A percentile compares a stretch with the other conserved stretches of the same genome.
Conservation (phyloP, 805 yeast genomes). For the Tetrapisispora taiwanensis region DNA sequence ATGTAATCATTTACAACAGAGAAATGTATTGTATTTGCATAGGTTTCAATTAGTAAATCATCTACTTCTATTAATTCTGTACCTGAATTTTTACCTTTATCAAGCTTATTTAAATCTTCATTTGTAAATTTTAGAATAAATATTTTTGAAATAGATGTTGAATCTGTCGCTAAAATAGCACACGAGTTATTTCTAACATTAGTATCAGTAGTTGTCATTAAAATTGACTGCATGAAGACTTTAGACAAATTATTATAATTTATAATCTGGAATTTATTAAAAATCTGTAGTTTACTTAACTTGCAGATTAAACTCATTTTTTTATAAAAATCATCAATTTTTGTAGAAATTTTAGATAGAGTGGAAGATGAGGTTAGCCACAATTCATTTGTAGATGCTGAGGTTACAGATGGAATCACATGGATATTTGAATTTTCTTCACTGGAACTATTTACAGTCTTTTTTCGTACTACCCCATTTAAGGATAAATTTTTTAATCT, state of each 20-base stretch:
- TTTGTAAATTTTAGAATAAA: slow-evolving; percentile 6
- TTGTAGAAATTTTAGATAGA: slow-evolving; percentile 10
- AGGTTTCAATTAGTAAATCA: slow-evolving; percentile 10
- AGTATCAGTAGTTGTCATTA: neutral
- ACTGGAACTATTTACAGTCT: slow-evolving; percentile 15
- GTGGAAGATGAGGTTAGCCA: slow-evolving; percentile 18
- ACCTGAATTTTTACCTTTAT: neutral
- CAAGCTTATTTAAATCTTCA: neutral
- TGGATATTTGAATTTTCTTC: slow-evolving; percentile 11
- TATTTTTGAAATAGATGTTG: slow-evolving; percentile 3
- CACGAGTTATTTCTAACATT: slow-evolving; percentile 1
- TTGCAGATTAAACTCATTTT: slow-evolving; percentile 8
- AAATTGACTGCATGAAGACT: slow-evolving; percentile 1
- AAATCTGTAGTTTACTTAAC: slow-evolving; percentile 9
- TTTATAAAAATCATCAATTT: slow-evolving; percentile 1
- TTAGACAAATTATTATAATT: slow-evolving; percentile 1
- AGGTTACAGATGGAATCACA: slow-evolving; percentile 3
- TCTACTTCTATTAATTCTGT: slow-evolving; percentile 11
- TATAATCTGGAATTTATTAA: slow-evolving; percentile 3
- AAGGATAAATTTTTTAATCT: slow-evolving; percentile 4
- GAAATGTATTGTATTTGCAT: slow-evolving; percentile 5
- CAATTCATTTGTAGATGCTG: slow-evolving; percentile 4
- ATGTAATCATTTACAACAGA: slow-evolving; percentile 8
- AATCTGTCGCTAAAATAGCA: slow-evolving; percentile 9
- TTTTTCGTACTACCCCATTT: slow-evolving; percentile 9